phyloP scores from a whole-genome alignment of 192 early-diverging fungal species.

The Mortierella alpina region DNA sequence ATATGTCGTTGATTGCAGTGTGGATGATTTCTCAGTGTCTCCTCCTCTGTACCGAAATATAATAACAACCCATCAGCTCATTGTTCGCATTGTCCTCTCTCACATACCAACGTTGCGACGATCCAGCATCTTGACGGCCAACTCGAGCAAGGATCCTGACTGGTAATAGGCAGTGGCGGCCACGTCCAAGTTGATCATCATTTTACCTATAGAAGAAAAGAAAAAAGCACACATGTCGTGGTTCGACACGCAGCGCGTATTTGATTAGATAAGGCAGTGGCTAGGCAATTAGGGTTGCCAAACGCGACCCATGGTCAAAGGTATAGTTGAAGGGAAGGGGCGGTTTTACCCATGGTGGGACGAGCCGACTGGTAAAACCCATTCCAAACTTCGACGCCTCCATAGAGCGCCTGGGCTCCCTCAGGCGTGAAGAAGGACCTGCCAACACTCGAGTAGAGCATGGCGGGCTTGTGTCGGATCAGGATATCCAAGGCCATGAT shows the following conservation, averaged over 20 bases:
- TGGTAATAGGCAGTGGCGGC: constrained; percentile 76
- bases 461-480: constrained; percentile 85
- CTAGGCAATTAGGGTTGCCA: not conserved
- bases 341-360: constrained; percentile 70
- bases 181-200: constrained; percentile 81
- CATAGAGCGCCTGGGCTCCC: constrained; percentile 57
- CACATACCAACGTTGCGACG: constrained; percentile 49
- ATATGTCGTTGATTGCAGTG: not conserved
- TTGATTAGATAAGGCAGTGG: not conserved
- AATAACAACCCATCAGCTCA: not conserved
- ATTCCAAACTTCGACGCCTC: constrained; percentile 92
- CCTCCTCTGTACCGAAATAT: not conserved
- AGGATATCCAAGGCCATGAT: constrained; percentile 84
- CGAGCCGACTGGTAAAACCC: constrained; percentile 92
- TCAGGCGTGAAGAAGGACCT: constrained; percentile 93
- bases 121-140: constrained; percentile 75
- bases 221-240: not conserved
- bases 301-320: not conserved
- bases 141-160: constrained; percentile 75
- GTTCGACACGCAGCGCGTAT: not conserved
- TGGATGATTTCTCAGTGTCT: not conserved
- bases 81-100: not conserved
- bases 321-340: not conserved
- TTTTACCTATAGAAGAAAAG: constrained; percentile 36
- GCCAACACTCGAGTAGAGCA: constrained; percentile 81